Evolutionary conservation across 441 rosid genomes (phyloP), one percentile per base, ranked within the genome.

Genomic region (Mallotus repandus): DNA sequence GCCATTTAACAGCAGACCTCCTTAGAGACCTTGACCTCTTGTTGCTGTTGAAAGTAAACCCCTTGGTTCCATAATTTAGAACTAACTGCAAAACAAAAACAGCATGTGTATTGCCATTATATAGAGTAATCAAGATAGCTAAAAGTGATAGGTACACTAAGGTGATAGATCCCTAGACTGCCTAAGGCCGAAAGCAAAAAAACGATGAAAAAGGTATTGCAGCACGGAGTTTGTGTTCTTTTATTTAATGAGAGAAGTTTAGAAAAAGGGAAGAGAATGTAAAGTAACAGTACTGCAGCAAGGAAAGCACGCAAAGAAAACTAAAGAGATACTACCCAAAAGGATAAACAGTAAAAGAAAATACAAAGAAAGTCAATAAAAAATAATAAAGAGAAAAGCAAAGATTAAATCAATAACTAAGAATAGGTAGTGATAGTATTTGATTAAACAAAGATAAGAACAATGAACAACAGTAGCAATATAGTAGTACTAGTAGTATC

Each of bases 11-110:
- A 76, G 66, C 88, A 56, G 49, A 94, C 97, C 99, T 94, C 97
- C 80, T 87, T 89, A 16, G 89, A 77, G 63, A 87, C 72, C 69
- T 77, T 78, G 61, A 53, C 88, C 67, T 83, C 87, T 72, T 73
- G 82, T 66, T 83, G 77, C 46, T 79, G 82, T 15, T 81, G 88
- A 72, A 95, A 85, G 85, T 74, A 95, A 78, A 95, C 88, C 67
- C 97, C 98, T 75, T 81, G 80, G 63, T 84, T 85, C 98, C 98
- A 92, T 76, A 86, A 66, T 79, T 89, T 87, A 55, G 96, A 86
- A 77, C 75, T 81, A 79, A 92, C 99, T 95, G 84, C 82, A 78
- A 66, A 77, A 78, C 63, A 29, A 18, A 63, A 29, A 56, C 4
- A 65, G 32, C 43, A 25, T 38, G 7, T 22, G 19, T 60, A 6